Evolutionary conservation across 768 basidiomycete species (phyloP).

Genomic region (Russula sp.): DNA sequence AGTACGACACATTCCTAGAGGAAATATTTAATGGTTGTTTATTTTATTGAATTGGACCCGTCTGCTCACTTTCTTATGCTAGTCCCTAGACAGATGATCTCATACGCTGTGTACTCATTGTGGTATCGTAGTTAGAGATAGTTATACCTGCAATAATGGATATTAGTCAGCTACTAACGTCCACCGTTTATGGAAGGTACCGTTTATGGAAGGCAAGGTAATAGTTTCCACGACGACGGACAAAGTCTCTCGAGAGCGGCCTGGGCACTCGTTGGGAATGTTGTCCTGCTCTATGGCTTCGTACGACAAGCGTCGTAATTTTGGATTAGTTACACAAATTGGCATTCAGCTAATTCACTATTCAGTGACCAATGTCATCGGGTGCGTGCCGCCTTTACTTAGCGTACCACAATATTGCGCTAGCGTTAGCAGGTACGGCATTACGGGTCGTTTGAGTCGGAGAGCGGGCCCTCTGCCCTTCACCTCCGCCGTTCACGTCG

Average conservation of each 20-base stretch:
- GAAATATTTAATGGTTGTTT: slow-evolving; percentile 14
- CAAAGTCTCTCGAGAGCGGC: background rate
- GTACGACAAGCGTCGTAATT: background rate
- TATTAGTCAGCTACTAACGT: background rate
- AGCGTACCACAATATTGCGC: background rate
- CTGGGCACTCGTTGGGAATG: background rate
- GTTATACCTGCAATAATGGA: slow-evolving; percentile 4
- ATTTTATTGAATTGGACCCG: background rate
- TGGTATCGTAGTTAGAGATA: background rate
- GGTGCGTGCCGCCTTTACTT: background rate
- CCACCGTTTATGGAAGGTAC: background rate
- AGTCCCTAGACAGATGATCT: background rate
- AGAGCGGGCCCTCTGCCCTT: background rate
- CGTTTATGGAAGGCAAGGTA: background rate
- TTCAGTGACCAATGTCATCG: background rate
- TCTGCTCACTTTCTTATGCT: background rate
- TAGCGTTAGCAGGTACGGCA: background rate
- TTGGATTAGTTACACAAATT: background rate
- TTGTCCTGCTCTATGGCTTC: background rate
- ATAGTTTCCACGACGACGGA: slow-evolving; percentile 5
- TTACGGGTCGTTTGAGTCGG: background rate
- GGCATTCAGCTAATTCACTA: no score
- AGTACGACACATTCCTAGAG: slow-evolving; percentile 1
- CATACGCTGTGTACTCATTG: slow-evolving; percentile 1
- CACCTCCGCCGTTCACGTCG: background rate